Conservation (phyloP, 805 yeast genomes). For the Debaryomyces prosopidis region DNA sequence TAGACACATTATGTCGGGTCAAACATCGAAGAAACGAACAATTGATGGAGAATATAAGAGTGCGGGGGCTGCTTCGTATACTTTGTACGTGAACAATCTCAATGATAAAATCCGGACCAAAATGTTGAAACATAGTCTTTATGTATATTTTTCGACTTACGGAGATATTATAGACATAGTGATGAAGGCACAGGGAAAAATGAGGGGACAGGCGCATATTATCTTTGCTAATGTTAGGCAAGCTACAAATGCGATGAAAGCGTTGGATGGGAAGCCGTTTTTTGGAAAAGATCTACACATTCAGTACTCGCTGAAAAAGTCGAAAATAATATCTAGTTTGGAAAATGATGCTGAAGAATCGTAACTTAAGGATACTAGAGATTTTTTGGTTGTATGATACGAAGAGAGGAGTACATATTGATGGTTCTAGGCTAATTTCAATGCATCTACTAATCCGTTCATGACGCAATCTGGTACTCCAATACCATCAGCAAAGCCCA, state of each 20-base stretch:
- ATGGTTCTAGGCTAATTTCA: conserved; percentile 8
- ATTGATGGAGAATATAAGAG: neutral
- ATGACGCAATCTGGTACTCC: conserved; percentile 88
- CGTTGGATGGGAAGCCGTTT: conserved; percentile 47
- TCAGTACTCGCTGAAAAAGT: conserved; percentile 33
- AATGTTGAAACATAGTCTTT: conserved; percentile 53
- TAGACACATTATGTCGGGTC: no score
- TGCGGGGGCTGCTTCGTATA: conserved; percentile 26
- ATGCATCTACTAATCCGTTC: conserved; percentile 61
- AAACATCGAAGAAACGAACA: neutral
- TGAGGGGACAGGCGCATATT: conserved; percentile 71
- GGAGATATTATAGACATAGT: conserved; percentile 64
- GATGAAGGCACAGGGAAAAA: conserved; percentile 34
- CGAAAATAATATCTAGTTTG: conserved; percentile 19
- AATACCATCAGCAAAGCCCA: conserved; percentile 72
- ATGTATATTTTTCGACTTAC: conserved; percentile 57
- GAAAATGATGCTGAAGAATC: conserved; percentile 1
- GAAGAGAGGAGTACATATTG: neutral
- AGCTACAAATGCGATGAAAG: conserved; percentile 51
- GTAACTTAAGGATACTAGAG: neutral
- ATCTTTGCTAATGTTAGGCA: conserved; percentile 48
- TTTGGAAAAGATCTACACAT: conserved; percentile 54
- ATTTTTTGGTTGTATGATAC: conserved; percentile 2
- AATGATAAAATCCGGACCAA: conserved; percentile 52
- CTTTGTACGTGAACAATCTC: conserved; percentile 60